Evolutionary conservation across 495 filamentous ascomycete species (phyloP).

Genomic region (Acidiella bohemica): DNA sequence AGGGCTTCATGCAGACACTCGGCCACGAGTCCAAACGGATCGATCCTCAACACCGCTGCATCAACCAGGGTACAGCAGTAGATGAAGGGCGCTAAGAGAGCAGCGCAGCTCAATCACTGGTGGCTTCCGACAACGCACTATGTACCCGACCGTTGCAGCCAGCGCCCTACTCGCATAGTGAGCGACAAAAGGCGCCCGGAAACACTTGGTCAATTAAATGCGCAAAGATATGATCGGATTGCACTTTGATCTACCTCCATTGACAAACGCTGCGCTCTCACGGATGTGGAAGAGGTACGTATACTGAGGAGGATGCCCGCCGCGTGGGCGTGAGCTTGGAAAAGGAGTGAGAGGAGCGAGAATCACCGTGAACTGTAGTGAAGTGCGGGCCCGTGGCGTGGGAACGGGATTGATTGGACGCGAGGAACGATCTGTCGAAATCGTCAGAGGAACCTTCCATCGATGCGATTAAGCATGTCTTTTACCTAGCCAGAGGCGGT

Average conservation of each 20-base stretch:
- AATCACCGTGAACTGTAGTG: not conserved
- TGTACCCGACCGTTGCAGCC: not conserved
- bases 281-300: constrained; percentile 16
- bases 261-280: constrained; percentile 22
- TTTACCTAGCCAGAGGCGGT: no score
- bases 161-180: not conserved
- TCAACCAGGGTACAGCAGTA: not conserved
- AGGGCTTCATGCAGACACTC: no score
- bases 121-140: not conserved
- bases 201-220: not conserved
- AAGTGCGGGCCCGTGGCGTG: no score
- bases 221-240: not conserved
- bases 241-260: constrained; percentile 16
- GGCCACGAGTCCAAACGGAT: no score
- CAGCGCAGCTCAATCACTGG: not conserved
- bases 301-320: constrained; percentile 23
- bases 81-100: not conserved
- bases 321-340: no score
- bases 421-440: no score
- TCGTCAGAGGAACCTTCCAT: no score
- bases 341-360: not conserved
- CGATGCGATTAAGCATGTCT: no score
- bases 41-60: no score
- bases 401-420: no score
- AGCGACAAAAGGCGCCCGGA: not conserved